A percentile compares a stretch with the other conserved stretches of the same genome.
Evolutionary conservation across 345 rosid genomes (phyloP).

Genomic region (Anacardium occidentale): DNA sequence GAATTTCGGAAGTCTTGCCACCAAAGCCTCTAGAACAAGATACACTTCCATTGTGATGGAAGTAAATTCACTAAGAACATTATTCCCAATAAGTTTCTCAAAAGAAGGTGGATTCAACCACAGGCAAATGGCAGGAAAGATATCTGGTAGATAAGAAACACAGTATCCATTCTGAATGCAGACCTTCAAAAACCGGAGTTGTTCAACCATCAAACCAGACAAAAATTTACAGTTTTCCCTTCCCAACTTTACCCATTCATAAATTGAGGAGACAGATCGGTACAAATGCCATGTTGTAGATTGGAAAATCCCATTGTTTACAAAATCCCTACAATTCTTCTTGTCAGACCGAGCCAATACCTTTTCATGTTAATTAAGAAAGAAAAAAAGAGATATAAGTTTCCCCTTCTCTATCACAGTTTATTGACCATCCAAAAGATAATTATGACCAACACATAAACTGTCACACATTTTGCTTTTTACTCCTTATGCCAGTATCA

Average conservation of each 20-base stretch:
- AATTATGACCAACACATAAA: not conserved
- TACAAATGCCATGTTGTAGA: constrained; percentile 72
- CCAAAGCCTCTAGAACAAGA: constrained; percentile 73
- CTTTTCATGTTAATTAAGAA: constrained; percentile 34
- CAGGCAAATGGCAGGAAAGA: constrained; percentile 77
- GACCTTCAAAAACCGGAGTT: constrained; percentile 77
- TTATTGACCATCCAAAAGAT: constrained; percentile 6
- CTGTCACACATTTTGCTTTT: not conserved
- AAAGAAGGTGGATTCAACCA: constrained; percentile 83
- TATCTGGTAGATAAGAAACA: constrained; percentile 61
- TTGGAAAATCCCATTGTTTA: constrained; percentile 50
- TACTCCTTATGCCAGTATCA: not conserved
- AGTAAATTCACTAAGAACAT: constrained; percentile 59
- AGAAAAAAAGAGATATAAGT: constrained; percentile 9
- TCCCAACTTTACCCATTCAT: constrained; percentile 68
- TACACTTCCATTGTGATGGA: constrained; percentile 70
- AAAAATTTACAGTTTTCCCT: constrained; percentile 66
- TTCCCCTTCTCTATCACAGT: constrained; percentile 11
- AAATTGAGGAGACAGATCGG: constrained; percentile 56
- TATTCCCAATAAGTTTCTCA: constrained; percentile 51
- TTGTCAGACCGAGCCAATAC: constrained; percentile 69
- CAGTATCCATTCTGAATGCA: constrained; percentile 67
- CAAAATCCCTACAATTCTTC: constrained; percentile 51
- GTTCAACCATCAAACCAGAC: constrained; percentile 77
- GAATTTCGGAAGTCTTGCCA: constrained; percentile 66